Base-by-base conservation (phyloP, 2,329 filamentous ascomycete species). In the Curvularia eragrostidis region DNA sequence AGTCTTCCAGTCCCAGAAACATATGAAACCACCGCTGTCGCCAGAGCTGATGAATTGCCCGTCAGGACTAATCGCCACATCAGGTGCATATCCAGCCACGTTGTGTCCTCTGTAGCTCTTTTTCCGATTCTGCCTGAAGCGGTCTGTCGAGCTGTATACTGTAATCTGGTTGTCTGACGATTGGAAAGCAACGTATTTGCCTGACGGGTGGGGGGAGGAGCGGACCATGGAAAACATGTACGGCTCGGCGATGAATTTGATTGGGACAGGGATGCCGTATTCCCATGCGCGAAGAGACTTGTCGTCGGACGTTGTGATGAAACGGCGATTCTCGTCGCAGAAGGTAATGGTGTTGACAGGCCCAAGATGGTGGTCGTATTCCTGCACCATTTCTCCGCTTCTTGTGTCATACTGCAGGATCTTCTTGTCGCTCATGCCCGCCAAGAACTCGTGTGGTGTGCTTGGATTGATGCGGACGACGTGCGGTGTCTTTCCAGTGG, bases 1-100 rank as follows among this genome's bases (percentile, higher is more conserved):
- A 38, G 93, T 97, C 85, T 99, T 99, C 91, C 93, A 99, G 78
- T 98, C 95, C 92, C 93, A 99, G 80, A 98, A 97, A 78, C 91
- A 96, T 47, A 97, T 87, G 71, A 87, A 97, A 34, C 96, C 95
- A 15, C 87, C 92, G 50, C 87, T 91, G 77, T 99, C 95, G 61
- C 95, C 95, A 18, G 87, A 91, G 19, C 88, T 89, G 53, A 99
- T 82, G 75, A 97, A 96, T 73, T 96, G 92, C 0, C 95, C 95
- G 75, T 98, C 95, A 0, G 93, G 91, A 69, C 88, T 92, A 73
- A 96, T 90, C 51, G 90, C 88, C 49, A 99, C 84, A 70, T 97
- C 95, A 62, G 98, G 92, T 2, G 90, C 93, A 71, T 96, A 93
- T 2, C 96, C 95, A 2, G 93, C 93, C 62, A 94, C 97, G 75